A percentile compares a stretch with the other conserved stretches of the same genome.
These are phyloP conservation scores for Oryza australiensis DNA, from an alignment of 176 grass and related monocot species.

Conservation along the genomic window DNA sequence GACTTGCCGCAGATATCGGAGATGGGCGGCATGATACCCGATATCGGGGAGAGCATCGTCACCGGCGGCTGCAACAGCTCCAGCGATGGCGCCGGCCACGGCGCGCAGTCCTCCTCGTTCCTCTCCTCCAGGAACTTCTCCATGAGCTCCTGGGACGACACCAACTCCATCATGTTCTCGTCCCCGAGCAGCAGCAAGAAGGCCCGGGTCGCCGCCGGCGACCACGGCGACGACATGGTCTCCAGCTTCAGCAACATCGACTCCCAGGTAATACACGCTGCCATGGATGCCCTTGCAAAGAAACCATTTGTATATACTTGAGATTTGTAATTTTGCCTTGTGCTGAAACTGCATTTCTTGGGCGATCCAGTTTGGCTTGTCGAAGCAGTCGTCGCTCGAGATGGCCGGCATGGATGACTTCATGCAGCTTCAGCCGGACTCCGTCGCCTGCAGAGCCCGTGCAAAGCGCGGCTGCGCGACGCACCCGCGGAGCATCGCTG, in stretches of 20 bases:
- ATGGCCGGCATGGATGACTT: slow-evolving; percentile 66
- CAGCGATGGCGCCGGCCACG: slow-evolving; percentile 36
- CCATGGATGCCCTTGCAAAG: neutral
- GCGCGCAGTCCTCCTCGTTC: slow-evolving; percentile 49
- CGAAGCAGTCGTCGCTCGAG: slow-evolving; percentile 59
- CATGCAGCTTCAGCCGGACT: slow-evolving; percentile 77
- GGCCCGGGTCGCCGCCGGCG: slow-evolving; percentile 31
- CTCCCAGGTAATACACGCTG: slow-evolving; percentile 48
- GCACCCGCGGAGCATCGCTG: slow-evolving; percentile 89
- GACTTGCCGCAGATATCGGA: slow-evolving; percentile 77
- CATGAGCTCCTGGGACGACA: slow-evolving; percentile 86
- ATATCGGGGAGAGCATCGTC: slow-evolving; percentile 59
- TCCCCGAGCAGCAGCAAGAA: slow-evolving; percentile 51
- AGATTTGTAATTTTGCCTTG: neutral
- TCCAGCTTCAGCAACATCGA: slow-evolving; percentile 68
- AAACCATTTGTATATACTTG: neutral
- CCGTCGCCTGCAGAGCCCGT: slow-evolving; percentile 70
- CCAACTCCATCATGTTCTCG: slow-evolving; percentile 92
- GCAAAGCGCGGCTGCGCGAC: slow-evolving; percentile 95
- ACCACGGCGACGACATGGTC: slow-evolving; percentile 56
- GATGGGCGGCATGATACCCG: slow-evolving; percentile 58
- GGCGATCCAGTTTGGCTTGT: slow-evolving; percentile 65
- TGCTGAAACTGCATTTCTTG: slow-evolving; percentile 22
- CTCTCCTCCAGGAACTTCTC: slow-evolving; percentile 71
- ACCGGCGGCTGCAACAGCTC: slow-evolving; percentile 46